Conservation (phyloP, 345 rosid species). For the Pseudoturritis turrita region DNA sequence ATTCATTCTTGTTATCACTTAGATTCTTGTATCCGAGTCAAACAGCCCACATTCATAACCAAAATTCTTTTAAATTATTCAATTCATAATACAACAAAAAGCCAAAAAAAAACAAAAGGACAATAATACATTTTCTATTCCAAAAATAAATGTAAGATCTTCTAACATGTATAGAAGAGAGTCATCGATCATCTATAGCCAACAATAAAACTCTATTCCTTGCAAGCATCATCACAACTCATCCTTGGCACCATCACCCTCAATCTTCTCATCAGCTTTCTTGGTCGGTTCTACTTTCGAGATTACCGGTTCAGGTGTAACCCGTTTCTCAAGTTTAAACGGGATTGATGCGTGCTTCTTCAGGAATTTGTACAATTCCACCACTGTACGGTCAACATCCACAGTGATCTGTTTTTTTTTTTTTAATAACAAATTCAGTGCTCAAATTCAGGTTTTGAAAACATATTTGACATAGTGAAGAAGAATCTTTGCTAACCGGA, state of each 20-base stretch:
- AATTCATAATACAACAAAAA: conserved; percentile 8
- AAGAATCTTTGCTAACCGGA: conserved; percentile 56
- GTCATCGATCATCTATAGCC: conserved; percentile 18
- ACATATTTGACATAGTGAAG: neutral
- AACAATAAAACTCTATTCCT: conserved; percentile 1
- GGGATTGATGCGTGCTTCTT: conserved; percentile 91
- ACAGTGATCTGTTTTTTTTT: conserved; percentile 60
- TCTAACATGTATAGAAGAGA: conserved; percentile 5
- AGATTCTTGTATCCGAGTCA: too few relatives aligned
- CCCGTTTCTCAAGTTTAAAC: conserved; percentile 83
- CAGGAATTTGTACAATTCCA: conserved; percentile 80
- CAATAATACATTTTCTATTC: conserved; percentile 9
- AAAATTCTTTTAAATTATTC: neutral
- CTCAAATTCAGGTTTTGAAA: neutral
- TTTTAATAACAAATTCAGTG: neutral
- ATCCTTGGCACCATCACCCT: conserved; percentile 46
- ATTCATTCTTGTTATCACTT: neutral
- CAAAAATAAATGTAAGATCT: too few relatives aligned
- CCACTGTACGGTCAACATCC: conserved; percentile 88
- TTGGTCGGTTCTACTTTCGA: conserved; percentile 7
- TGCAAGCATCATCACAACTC: conserved; percentile 55
- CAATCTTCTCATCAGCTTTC: conserved; percentile 20
- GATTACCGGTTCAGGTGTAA: conserved; percentile 22
- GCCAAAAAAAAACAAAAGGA: neutral
- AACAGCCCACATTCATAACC: neutral